A percentile compares a stretch with the other conserved stretches of the same genome.
These are phyloP conservation scores for Asterochloris sp. DNA, from an alignment of 139 green algal species.

Conservation along the genomic window DNA sequence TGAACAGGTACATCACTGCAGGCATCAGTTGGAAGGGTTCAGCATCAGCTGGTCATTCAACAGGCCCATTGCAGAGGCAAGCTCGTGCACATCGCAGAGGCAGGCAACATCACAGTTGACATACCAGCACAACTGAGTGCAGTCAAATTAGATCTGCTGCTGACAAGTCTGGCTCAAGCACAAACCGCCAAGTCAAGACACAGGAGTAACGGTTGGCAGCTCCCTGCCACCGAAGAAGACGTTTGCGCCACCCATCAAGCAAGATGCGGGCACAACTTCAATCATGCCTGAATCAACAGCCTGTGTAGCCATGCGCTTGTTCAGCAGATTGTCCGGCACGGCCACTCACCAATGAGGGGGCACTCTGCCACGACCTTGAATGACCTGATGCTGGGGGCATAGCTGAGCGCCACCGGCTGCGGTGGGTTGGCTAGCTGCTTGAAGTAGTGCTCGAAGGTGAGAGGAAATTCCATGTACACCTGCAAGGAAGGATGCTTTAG, in stretches of 20 bases:
- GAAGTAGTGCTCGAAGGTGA: conserved; percentile 34
- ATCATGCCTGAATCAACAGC: too few species aligned
- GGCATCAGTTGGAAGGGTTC: not conserved
- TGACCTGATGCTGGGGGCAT: conserved; percentile 40
- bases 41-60: not conserved
- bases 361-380: conserved; percentile 90
- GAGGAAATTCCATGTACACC: conserved; percentile 42
- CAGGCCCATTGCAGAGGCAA: not conserved
- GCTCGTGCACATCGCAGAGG: too few species aligned
- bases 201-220: too few species aligned
- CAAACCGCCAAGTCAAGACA: too few species aligned
- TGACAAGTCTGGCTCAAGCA: too few species aligned
- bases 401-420: conserved; percentile 11
- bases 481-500: conserved; percentile 17
- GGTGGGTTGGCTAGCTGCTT: not conserved
- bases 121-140: too few species aligned
- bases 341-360: conserved; percentile 63
- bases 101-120: too few species aligned
- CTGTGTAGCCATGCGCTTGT: not conserved
- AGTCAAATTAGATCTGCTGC: too few species aligned
- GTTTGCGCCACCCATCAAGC: too few species aligned
- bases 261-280: too few species aligned
- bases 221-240: too few species aligned
- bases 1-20: conserved; percentile 80
- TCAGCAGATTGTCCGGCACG: not conserved